Base-by-base conservation (phyloP, 306 rosid species). In the Prinsepia uniflora region DNA sequence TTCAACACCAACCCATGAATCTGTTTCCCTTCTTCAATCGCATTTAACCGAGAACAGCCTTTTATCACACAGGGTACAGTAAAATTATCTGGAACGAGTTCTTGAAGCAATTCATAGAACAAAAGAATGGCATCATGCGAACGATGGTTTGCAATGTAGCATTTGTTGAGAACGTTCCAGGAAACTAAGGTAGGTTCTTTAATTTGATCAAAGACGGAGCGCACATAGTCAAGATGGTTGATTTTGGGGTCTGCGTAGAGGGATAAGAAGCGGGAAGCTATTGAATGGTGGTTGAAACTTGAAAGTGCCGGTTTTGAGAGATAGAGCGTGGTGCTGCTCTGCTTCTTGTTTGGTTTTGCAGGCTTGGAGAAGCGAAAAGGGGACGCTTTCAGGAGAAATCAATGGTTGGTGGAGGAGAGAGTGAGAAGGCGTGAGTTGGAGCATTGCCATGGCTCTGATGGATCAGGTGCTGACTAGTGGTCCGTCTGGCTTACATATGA, bases 1-100 rank as follows among this genome's bases (percentile, higher is more conserved):
- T 88, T 88, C 74, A 83, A 46, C 36, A 50, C 72, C 76, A 81
- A 68, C 56, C 85, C 86, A 75, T 85, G 88, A 68, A 85, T 55
- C 86, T 81, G 89, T 22, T 78, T 68, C 57, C 90, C 92, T 68
- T 88, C 88, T 55, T 47, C 44, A 49, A 77, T 15, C 9, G 88
- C 90, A 41, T 47, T 45, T 34, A 83, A 57, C 19, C 84, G 86
- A 63, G 92, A 74, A 44, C 90, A 85, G 3, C 79, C 92, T 82
- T 85, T 87, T 2, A 85, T 67, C 7, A 82, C 79, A 15, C 82
- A 72, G 7, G 90, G 88, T 24, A 88, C 54, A 0, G 88, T 85
- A 65, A 83, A 85, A 10, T 54, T 15, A 47, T 88, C 88, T 0
- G 93, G 92, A 17, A 42, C 10, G 13, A 72, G 54, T 4, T 57